Evolutionary conservation across 2,329 filamentous ascomycete species (phyloP).

Genomic region (Ophiosphaerella herpotricha): DNA sequence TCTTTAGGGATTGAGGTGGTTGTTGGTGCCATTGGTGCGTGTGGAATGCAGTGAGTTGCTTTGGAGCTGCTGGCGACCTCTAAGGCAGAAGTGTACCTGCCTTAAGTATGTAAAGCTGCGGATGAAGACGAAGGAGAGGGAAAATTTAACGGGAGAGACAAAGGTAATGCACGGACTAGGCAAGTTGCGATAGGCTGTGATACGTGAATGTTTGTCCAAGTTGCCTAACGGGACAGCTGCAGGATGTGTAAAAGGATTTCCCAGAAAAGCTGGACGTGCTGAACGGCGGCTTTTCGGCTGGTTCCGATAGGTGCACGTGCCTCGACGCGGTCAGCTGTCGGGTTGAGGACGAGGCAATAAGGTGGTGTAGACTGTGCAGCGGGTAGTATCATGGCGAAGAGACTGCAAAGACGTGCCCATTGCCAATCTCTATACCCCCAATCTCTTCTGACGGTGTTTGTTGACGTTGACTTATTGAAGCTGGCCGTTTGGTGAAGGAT

Average conservation of each 20-base stretch:
- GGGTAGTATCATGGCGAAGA: no score
- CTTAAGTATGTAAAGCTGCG: neutral
- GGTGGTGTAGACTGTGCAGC: no score
- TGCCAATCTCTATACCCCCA: no score
- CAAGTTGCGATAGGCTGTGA: conserved; percentile 3
- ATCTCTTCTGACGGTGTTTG: no score
- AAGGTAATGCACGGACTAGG: conserved; percentile 1
- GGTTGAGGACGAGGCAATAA: neutral
- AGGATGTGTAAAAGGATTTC: conserved; percentile 33
- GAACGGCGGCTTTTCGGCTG: conserved; percentile 29
- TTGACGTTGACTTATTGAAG: no score
- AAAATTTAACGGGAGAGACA: conserved; percentile 6
- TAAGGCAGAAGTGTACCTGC: neutral
- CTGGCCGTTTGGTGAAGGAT: no score
- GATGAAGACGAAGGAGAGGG: neutral
- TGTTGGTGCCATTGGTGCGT: conserved; percentile 52
- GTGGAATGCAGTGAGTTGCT: conserved; percentile 1
- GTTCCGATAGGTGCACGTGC: conserved; percentile 29
- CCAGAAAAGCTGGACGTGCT: conserved; percentile 29
- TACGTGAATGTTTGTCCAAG: neutral
- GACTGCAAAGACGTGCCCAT: no score
- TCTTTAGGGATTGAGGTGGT: conserved; percentile 63
- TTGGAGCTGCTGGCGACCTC: neutral
- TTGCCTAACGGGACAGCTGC: conserved; percentile 24
- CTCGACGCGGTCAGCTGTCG: conserved; percentile 2